Evolutionary conservation across 1,139 yeast genomes (phyloP).

Genomic region (Nakaseomyces glabratus): DNA sequence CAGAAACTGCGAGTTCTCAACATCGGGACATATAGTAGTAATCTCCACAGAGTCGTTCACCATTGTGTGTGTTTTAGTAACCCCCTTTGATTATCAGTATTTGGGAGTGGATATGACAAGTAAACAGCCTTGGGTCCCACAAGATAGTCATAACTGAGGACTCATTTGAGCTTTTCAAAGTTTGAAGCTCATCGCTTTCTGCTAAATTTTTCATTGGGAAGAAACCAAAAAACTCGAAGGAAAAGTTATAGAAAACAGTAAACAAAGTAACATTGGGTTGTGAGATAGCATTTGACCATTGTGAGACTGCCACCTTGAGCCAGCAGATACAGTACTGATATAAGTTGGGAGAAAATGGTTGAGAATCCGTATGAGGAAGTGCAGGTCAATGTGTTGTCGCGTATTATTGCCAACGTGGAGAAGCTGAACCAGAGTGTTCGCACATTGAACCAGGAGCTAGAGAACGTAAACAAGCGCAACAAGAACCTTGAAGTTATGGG

Average conservation of each 20-base stretch:
- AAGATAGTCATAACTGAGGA: too few species aligned
- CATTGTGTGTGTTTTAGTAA: conserved; percentile 13
- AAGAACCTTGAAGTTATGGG: conserved; percentile 68
- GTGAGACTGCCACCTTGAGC: too few species aligned
- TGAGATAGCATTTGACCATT: too few species aligned
- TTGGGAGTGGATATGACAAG: background rate
- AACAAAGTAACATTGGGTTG: too few species aligned
- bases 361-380: conserved; percentile 87
- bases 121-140: too few species aligned
- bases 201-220: too few species aligned
- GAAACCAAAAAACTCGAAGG: too few species aligned
- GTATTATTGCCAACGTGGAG: conserved; percentile 73
- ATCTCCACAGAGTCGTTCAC: conserved; percentile 26
- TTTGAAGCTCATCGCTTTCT: too few species aligned
- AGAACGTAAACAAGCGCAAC: conserved; percentile 44
- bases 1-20: conserved; percentile 27
- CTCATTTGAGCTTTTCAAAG: too few species aligned
- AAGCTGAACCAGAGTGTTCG: conserved; percentile 63
- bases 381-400: conserved; percentile 66
- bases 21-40: conserved; percentile 29
- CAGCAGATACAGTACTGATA: too few species aligned
- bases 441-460: conserved; percentile 42
- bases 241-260: too few species aligned
- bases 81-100: conserved; percentile 3
- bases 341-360: too few species aligned